These are phyloP conservation scores for Leptosphaerulina australis DNA, from an alignment of 2,329 filamentous ascomycete species.

Conservation along the genomic window DNA sequence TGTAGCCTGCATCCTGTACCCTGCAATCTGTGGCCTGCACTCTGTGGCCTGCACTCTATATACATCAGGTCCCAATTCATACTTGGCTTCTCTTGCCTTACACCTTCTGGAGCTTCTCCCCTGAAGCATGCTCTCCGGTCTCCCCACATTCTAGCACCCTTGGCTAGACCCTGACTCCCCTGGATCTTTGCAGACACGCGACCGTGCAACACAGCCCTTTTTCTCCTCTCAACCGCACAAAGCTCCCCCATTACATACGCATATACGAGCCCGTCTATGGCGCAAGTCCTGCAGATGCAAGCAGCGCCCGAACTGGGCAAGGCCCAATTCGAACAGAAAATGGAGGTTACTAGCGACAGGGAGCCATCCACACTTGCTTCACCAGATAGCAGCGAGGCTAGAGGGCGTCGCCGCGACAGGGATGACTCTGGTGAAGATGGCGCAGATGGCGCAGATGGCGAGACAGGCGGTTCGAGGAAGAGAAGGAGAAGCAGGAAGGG, in stretches of 20 bases:
- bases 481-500: slow-evolving; percentile 76
- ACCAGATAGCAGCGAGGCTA: slow-evolving; percentile 42
- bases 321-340: slow-evolving; percentile 43
- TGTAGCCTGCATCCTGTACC: neutral
- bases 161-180: slow-evolving; percentile 8
- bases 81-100: neutral
- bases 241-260: slow-evolving; percentile 1
- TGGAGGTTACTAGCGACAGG: slow-evolving; percentile 38
- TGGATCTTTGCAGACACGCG: slow-evolving; percentile 9
- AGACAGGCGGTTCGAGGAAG: slow-evolving; percentile 54
- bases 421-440: slow-evolving; percentile 36
- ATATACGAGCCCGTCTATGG: slow-evolving; percentile 31
- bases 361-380: slow-evolving; percentile 44
- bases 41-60: neutral
- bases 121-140: slow-evolving; percentile 9
- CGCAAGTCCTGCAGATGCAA: slow-evolving; percentile 49
- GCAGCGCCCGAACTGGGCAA: slow-evolving; percentile 46
- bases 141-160: slow-evolving; percentile 13
- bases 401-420: slow-evolving; percentile 48
- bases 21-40: neutral
- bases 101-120: neutral
- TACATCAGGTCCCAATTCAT: neutral
- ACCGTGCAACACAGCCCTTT: slow-evolving; percentile 16
- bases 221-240: slow-evolving; percentile 11
- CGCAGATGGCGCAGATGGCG: slow-evolving; percentile 35